Conservation (phyloP, 169 alveolate species). For the Eimeria necatrix region DNA sequence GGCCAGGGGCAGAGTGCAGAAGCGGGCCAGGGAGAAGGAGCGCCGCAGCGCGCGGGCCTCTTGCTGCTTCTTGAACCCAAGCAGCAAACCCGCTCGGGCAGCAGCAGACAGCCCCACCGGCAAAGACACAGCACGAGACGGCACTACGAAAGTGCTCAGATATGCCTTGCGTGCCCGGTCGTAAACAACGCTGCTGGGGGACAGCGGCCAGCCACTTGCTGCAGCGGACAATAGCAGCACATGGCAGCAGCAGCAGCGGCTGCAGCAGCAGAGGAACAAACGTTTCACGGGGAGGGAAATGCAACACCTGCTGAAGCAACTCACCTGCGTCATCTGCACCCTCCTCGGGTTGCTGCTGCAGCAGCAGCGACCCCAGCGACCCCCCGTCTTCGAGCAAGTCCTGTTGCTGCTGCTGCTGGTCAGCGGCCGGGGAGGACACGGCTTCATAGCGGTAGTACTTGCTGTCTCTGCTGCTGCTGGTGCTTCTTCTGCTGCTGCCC, state of each 20-base stretch:
- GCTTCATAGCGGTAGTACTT: background rate
- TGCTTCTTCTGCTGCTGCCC: background rate
- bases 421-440: background rate
- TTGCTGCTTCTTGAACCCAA: background rate
- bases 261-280: background rate
- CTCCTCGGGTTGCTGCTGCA: background rate
- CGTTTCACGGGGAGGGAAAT: background rate
- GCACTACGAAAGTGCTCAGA: background rate
- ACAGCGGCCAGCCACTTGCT: background rate
- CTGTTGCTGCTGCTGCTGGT: background rate
- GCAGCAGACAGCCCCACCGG: background rate
- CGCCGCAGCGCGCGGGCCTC: background rate
- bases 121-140: background rate
- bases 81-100: background rate
- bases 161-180: background rate
- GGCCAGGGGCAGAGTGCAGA: background rate
- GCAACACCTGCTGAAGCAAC: background rate
- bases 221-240: background rate
- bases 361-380: background rate
- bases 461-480: slow-evolving; percentile 24
- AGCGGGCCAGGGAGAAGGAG: background rate
- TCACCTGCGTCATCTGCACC: background rate
- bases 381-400: background rate
- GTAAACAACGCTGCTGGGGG: background rate
- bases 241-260: background rate